A percentile compares a stretch with the other conserved stretches of the same genome.
phyloP scores from a whole-genome alignment of 2,329 filamentous ascomycete genomes.

The Zasmidium citrigriseum region DNA sequence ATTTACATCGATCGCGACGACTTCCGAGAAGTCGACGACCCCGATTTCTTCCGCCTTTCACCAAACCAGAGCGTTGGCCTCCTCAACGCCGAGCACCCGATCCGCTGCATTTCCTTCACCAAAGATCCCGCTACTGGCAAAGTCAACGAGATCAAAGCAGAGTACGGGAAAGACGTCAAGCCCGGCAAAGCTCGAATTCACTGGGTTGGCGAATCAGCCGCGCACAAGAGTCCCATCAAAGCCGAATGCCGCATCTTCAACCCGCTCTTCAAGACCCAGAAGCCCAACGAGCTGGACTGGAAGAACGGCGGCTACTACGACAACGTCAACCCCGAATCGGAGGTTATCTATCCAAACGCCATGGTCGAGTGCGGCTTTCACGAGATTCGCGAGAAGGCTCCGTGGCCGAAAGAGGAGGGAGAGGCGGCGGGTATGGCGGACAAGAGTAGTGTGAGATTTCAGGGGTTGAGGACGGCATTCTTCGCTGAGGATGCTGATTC shows the following conservation, averaged over 20 bases:
- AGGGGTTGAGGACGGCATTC: conserved; percentile 86
- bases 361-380: conserved; percentile 82
- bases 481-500: conserved; percentile 71
- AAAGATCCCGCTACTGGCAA: conserved; percentile 66
- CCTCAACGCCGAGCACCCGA: conserved; percentile 68
- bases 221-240: conserved; percentile 59
- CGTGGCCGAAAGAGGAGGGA: conserved; percentile 78
- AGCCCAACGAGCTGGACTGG: conserved; percentile 70
- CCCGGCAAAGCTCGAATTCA: conserved; percentile 66
- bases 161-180: conserved; percentile 65
- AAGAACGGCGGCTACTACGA: conserved; percentile 76
- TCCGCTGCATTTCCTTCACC: conserved; percentile 67
- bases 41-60: conserved; percentile 76
- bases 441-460: conserved; percentile 80
- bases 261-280: conserved; percentile 80
- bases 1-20: conserved; percentile 84
- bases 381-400: conserved; percentile 70
- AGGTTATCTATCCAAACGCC: conserved; percentile 75
- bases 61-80: conserved; percentile 74
- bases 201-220: conserved; percentile 76
- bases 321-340: conserved; percentile 81
- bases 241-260: conserved; percentile 80
- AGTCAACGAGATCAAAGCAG: conserved; percentile 67
- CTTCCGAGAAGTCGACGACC: conserved; percentile 71
- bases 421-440: conserved; percentile 60